Conservation (phyloP, 1,284 basidiomycete genomes). For the Apiotrichum sp. region DNA sequence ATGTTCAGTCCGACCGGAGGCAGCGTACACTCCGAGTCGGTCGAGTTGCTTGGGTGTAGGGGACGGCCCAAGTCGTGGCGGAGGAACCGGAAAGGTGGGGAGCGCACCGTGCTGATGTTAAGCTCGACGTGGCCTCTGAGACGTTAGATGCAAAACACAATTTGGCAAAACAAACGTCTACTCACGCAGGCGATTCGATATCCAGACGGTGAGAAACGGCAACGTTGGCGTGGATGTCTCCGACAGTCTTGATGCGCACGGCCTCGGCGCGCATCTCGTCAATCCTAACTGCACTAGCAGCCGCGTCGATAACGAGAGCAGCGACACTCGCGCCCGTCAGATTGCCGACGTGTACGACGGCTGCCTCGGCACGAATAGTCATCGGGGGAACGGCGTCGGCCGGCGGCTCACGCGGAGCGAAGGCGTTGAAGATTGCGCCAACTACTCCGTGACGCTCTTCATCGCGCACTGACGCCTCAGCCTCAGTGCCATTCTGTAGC, state of each 20-base stretch:
- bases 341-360: slow-evolving; percentile 3
- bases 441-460: background rate
- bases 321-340: slow-evolving; percentile 4
- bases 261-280: slow-evolving; percentile 7
- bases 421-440: background rate
- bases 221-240: slow-evolving; percentile 1
- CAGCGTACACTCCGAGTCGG: slow-evolving; percentile 7
- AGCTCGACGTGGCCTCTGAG: slow-evolving; percentile 13
- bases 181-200: slow-evolving; percentile 1
- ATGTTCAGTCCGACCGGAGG: slow-evolving; percentile 9
- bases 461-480: too few relatives aligned
- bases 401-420: background rate
- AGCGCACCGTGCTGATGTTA: background rate
- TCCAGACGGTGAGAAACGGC: slow-evolving; percentile 5
- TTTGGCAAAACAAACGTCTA: background rate
- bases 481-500: background rate
- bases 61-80: too few relatives aligned
- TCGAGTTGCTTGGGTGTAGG: background rate
- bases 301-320: slow-evolving; percentile 1
- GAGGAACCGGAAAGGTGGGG: background rate
- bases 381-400: slow-evolving; percentile 5
- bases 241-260: slow-evolving; percentile 3
- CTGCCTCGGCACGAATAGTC: slow-evolving; percentile 1
- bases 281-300: slow-evolving; percentile 4
- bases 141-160: background rate